phyloP scores from a whole-genome alignment of 1,139 yeast species.

The Debaryomycetaceae sp. region DNA sequence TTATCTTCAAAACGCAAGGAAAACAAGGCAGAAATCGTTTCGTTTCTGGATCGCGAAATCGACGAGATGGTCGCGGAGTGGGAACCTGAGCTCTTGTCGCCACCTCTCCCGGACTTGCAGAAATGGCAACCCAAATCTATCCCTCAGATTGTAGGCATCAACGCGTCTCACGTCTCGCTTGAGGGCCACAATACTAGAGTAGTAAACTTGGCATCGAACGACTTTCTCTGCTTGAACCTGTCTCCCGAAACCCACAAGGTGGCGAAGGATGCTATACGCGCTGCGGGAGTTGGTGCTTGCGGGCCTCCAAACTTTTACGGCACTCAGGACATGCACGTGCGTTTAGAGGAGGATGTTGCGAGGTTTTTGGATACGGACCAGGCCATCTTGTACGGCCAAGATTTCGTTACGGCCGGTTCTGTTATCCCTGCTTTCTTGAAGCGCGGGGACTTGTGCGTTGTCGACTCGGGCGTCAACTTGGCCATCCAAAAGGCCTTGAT shows the following conservation, averaged over 20 bases:
- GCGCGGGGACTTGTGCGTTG: constrained; percentile 88
- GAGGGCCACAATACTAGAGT: constrained; percentile 23
- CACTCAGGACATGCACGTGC: constrained; percentile 82
- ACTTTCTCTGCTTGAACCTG: constrained; percentile 49
- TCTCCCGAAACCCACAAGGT: constrained; percentile 37
- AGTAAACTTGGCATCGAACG: constrained; percentile 53
- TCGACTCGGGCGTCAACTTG: constrained; percentile 69
- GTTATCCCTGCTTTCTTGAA: constrained; percentile 93
- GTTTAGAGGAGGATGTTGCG: constrained; percentile 69
- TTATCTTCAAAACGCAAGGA: constrained; percentile 73
- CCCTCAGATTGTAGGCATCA: constrained; percentile 53
- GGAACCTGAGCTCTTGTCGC: constrained; percentile 79
- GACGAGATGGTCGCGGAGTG: constrained; percentile 84
- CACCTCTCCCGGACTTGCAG: constrained; percentile 40
- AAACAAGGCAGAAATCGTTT: constrained; percentile 61
- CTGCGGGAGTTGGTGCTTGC: constrained; percentile 94
- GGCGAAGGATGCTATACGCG: constrained; percentile 49
- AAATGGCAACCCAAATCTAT: constrained; percentile 50
- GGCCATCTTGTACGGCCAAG: constrained; percentile 87
- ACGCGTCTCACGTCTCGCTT: constrained; percentile 36
- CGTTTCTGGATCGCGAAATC: constrained; percentile 54
- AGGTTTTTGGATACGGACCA: constrained; percentile 65
- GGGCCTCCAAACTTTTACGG: constrained; percentile 99
- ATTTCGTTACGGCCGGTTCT: constrained; percentile 83
- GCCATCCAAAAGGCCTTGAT: constrained; percentile 82